These are phyloP conservation scores for Trichoderma sp. DNA, from an alignment of 2,329 filamentous ascomycete genomes.

Conservation along the genomic window DNA sequence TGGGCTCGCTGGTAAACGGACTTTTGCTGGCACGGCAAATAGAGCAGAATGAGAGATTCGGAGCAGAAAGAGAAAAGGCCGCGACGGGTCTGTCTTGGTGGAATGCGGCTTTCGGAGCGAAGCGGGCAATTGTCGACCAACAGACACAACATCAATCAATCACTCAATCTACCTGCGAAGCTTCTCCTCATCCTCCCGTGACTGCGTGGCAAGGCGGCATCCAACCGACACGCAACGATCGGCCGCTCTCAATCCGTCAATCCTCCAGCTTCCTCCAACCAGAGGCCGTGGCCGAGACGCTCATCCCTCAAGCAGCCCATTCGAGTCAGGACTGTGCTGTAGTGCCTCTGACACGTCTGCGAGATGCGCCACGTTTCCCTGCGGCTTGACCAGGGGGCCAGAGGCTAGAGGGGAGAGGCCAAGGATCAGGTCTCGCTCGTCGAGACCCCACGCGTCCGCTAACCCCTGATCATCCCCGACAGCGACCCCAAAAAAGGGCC, in stretches of 20 bases:
- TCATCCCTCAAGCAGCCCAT: constrained; percentile 7
- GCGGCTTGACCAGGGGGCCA: background rate
- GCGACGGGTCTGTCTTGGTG: background rate
- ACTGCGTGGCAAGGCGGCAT: constrained; percentile 10
- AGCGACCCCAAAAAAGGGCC: background rate
- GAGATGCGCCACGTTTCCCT: constrained; percentile 20
- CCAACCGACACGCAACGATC: background rate
- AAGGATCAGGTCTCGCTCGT: background rate
- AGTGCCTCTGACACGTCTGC: constrained; percentile 20
- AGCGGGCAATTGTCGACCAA: background rate
- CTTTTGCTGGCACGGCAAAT: background rate
- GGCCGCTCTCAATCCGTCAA: background rate
- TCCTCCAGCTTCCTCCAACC: constrained; percentile 5
- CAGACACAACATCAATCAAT: background rate
- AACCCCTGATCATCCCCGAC: constrained; percentile 20
- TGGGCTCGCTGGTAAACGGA: background rate
- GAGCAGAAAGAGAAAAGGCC: background rate
- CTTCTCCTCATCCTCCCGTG: constrained; percentile 2
- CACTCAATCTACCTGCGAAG: constrained; percentile 3
- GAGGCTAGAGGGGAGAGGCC: background rate
- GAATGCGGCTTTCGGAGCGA: background rate
- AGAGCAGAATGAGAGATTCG: background rate
- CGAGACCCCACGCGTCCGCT: constrained; percentile 10
- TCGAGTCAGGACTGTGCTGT: constrained; percentile 21
- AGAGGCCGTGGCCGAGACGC: background rate